These are phyloP conservation scores for Termitomyces sp. DNA, from an alignment of 768 basidiomycete species.

Conservation along the genomic window DNA sequence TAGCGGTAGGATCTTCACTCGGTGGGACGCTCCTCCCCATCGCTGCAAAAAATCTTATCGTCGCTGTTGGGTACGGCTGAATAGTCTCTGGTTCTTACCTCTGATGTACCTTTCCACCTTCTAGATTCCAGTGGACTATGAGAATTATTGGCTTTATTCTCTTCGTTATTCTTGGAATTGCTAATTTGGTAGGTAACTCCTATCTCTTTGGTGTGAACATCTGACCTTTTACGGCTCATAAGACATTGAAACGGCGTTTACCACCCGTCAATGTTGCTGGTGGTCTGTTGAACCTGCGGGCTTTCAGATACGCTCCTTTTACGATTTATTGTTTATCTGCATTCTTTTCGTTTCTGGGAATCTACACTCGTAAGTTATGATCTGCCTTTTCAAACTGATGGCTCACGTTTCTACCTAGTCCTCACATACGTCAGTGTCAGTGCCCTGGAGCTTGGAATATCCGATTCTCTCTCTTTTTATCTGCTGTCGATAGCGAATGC, in stretches of 20 bases:
- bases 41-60: slow-evolving; percentile 49
- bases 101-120: background rate
- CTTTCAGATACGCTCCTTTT: slow-evolving; percentile 51
- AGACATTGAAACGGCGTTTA: slow-evolving; percentile 46
- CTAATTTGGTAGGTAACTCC: slow-evolving; percentile 42
- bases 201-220: background rate
- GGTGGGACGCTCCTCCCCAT: slow-evolving; percentile 72
- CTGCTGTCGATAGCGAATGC: slow-evolving; percentile 66
- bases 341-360: slow-evolving; percentile 56
- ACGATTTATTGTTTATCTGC: slow-evolving; percentile 53
- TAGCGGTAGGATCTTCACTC: slow-evolving; percentile 60
- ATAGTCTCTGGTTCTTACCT: background rate
- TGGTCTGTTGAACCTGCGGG: slow-evolving; percentile 50
- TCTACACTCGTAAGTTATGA: slow-evolving; percentile 52
- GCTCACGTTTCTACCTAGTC: slow-evolving; percentile 36
- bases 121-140: slow-evolving; percentile 77
- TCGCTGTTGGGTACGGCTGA: slow-evolving; percentile 31
- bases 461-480: slow-evolving; percentile 52
- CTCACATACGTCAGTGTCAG: slow-evolving; percentile 64
- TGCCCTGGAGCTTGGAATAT: slow-evolving; percentile 45
- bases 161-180: slow-evolving; percentile 41
- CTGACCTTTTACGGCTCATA: background rate
- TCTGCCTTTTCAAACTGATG: slow-evolving; percentile 22
- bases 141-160: slow-evolving; percentile 65
- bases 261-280: slow-evolving; percentile 49